These are phyloP conservation scores for Colletotrichum theobromicola DNA, from an alignment of 2,329 filamentous ascomycete genomes.

Conservation along the genomic window DNA sequence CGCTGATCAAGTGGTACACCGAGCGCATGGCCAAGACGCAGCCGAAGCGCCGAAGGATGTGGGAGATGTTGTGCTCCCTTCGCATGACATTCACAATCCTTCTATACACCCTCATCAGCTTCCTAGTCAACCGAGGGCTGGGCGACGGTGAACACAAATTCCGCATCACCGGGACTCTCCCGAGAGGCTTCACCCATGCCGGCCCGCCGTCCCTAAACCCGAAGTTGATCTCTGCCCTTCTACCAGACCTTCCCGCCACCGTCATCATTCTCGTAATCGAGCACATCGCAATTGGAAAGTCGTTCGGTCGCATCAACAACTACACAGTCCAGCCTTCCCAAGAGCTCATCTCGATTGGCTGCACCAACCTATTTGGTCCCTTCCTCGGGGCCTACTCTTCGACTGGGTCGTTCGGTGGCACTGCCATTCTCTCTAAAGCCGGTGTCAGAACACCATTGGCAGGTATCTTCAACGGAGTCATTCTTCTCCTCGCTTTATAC, in stretches of 20 bases:
- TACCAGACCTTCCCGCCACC: constrained; percentile 70
- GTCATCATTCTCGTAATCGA: constrained; percentile 82
- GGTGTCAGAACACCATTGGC: constrained; percentile 81
- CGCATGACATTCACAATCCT: constrained; percentile 78
- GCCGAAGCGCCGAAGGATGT: constrained; percentile 66
- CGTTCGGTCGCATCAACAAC: constrained; percentile 79
- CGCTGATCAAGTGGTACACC: constrained; percentile 61
- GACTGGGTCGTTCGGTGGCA: constrained; percentile 62
- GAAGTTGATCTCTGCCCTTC: constrained; percentile 61
- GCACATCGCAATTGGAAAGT: constrained; percentile 85
- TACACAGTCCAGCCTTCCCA: constrained; percentile 82
- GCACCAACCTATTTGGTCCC: constrained; percentile 76
- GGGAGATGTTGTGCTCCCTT: constrained; percentile 77
- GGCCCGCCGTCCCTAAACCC: constrained; percentile 61
- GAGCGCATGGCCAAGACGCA: constrained; percentile 63
- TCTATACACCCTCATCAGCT: constrained; percentile 77
- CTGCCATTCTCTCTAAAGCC: constrained; percentile 84
- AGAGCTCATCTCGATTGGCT: constrained; percentile 78
- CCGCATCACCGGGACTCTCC: constrained; percentile 59
- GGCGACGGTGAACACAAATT: constrained; percentile 56
- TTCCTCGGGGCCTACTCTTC: constrained; percentile 66
- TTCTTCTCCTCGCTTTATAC: constrained; percentile 80
- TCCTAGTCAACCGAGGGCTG: constrained; percentile 64
- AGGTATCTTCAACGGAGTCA: constrained; percentile 76
- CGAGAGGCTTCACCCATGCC: constrained; percentile 66